Conservation (phyloP, 305 asterid species). For the Fraxinus xanthoxyloides region DNA sequence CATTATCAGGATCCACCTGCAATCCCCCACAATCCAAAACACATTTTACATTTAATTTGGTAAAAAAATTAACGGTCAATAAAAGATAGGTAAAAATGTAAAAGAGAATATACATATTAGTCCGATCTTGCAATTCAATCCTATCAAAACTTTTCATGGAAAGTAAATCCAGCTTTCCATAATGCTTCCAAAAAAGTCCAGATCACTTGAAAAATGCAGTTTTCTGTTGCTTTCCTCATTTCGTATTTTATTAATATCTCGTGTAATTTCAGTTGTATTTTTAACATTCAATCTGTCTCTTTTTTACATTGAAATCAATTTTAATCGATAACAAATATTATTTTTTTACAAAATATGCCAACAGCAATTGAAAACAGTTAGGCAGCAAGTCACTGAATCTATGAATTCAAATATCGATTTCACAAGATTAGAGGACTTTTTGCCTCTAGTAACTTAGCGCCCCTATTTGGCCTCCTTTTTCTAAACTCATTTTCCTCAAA, state of each 20-base stretch:
- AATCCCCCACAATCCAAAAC: slow-evolving; percentile 27
- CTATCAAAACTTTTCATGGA: neutral
- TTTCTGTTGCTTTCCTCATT: neutral
- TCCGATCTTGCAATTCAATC: neutral
- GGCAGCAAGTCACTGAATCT: neutral
- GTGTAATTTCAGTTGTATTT: neutral
- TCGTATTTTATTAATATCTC: neutral
- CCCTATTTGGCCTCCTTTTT: neutral
- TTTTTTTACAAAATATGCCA: neutral
- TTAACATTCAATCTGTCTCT: neutral
- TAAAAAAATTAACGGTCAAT: neutral
- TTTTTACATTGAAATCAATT: neutral
- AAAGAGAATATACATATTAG: neutral
- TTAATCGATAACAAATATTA: neutral
- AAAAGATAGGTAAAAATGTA: neutral
- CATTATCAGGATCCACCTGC: slow-evolving; percentile 94
- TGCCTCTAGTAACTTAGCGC: neutral
- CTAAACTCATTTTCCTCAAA: neutral
- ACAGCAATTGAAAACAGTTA: neutral
- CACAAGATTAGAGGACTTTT: neutral
- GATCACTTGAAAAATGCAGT: neutral
- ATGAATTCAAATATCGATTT: neutral
- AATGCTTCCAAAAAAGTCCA: neutral
- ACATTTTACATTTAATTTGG: neutral
- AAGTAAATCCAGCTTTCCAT: neutral